phyloP scores from a whole-genome alignment of 768 basidiomycete species.

The Boletus sp. region DNA sequence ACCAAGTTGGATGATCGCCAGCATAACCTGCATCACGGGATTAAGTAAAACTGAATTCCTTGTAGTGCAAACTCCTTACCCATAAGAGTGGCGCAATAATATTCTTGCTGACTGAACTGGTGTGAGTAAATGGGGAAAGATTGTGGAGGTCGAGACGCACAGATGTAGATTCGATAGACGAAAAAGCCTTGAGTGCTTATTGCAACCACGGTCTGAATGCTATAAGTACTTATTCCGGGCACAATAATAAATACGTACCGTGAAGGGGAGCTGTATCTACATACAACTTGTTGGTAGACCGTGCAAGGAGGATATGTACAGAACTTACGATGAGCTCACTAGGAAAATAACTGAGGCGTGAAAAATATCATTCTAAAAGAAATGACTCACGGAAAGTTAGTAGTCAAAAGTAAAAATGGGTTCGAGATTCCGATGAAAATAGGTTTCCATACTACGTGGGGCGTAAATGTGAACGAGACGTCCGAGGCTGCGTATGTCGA shows the following conservation, averaged over 20 bases:
- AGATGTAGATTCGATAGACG: conserved; percentile 11
- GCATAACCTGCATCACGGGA: background rate
- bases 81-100: background rate
- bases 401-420: too few species aligned
- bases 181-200: conserved; percentile 8
- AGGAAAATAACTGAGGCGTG: background rate
- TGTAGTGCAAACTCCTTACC: background rate
- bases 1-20: conserved; percentile 6
- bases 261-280: background rate
- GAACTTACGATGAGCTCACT: conserved; percentile 4
- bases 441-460: background rate
- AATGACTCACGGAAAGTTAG: conserved; percentile 2
- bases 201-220: conserved; percentile 1
- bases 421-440: too few species aligned
- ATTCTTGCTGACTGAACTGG: background rate
- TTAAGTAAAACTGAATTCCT: background rate
- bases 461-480: background rate
- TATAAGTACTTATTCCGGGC: background rate
- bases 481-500: background rate
- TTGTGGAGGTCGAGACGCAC: background rate
- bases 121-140: background rate
- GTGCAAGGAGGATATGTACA: background rate
- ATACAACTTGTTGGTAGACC: background rate
- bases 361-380: too few species aligned
- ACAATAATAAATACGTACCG: background rate